Percentiles rank a stretch among this genome's conserved stretches.
phyloP scores from a whole-genome alignment of 345 rosid species.

The Psidium friedrichsthalianum region DNA sequence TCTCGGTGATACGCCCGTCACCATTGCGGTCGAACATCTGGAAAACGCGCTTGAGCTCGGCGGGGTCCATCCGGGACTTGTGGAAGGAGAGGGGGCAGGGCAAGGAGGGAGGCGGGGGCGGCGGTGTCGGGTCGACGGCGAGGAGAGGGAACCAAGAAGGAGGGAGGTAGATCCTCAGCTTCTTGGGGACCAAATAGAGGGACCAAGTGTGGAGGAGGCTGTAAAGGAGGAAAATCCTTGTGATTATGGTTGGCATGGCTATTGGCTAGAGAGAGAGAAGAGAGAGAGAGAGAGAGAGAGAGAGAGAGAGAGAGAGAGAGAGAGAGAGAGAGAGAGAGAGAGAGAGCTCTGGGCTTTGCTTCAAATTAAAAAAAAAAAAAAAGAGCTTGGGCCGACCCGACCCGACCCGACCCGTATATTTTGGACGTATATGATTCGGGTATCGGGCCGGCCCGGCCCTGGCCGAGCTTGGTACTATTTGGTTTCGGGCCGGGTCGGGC shows the following conservation, averaged over 20 bases:
- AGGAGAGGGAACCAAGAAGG: constrained; percentile 15
- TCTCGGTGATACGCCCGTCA: constrained; percentile 54
- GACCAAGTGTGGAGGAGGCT: constrained; percentile 28
- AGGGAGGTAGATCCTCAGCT: constrained; percentile 33
- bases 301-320: too few species aligned
- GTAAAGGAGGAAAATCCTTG: constrained; percentile 38
- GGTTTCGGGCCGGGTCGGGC: too few species aligned
- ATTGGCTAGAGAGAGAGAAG: too few species aligned
- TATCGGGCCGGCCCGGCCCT: too few species aligned
- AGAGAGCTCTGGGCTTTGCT: neutral
- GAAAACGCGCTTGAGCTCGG: constrained; percentile 57
- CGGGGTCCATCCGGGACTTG: constrained; percentile 24
- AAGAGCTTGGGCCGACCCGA: too few species aligned
- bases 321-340: neutral
- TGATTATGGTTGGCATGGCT: constrained; percentile 20
- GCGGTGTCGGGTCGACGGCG: neutral
- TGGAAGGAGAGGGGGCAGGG: neutral
- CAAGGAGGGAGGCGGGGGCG: neutral
- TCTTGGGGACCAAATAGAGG: constrained; percentile 40
- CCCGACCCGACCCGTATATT: too few species aligned
- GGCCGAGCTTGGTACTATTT: too few species aligned
- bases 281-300: too few species aligned
- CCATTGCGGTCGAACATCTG: constrained; percentile 76
- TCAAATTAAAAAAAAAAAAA: neutral
- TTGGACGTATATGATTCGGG: too few species aligned